Conservation (phyloP, 2,329 filamentous ascomycete species). For the Byssothecium circinans region DNA sequence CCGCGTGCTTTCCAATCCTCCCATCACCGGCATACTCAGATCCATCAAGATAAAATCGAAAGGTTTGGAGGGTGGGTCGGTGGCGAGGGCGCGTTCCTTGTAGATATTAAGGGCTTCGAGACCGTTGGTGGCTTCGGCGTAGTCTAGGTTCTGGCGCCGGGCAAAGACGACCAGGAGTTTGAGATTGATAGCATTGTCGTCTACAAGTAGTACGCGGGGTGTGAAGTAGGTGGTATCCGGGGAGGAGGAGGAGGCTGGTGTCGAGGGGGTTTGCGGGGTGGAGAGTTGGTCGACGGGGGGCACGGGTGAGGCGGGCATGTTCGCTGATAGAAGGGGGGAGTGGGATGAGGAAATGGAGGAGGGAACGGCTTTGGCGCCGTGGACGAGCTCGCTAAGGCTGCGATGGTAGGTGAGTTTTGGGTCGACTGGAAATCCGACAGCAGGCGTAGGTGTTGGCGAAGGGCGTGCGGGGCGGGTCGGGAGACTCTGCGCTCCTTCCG, state of each 20-base stretch:
- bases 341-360: constrained; percentile 1
- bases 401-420: constrained; percentile 19
- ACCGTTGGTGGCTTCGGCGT: constrained; percentile 35
- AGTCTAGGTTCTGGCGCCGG: constrained; percentile 31
- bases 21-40: constrained; percentile 40
- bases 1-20: constrained; percentile 43
- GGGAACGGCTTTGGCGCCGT: background rate
- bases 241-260: constrained; percentile 2
- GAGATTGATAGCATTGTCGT: constrained; percentile 41
- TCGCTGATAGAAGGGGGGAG: constrained; percentile 9
- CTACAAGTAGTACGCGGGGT: constrained; percentile 36
- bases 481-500: constrained; percentile 15
- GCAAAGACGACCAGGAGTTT: constrained; percentile 47
- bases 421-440: constrained; percentile 7
- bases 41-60: constrained; percentile 43
- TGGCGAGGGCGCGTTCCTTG: constrained; percentile 20
- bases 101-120: constrained; percentile 34
- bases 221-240: constrained; percentile 25
- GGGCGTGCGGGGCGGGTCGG: constrained; percentile 22
- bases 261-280: background rate
- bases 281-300: background rate
- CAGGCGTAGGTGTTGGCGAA: background rate
- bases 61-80: constrained; percentile 18
- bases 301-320: constrained; percentile 5
- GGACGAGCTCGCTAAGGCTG: constrained; percentile 26